Percentiles rank a stretch among this genome's conserved stretches.
phyloP scores from a whole-genome alignment of 2,329 filamentous ascomycete genomes.

The Berkeleyomyces basicola region DNA sequence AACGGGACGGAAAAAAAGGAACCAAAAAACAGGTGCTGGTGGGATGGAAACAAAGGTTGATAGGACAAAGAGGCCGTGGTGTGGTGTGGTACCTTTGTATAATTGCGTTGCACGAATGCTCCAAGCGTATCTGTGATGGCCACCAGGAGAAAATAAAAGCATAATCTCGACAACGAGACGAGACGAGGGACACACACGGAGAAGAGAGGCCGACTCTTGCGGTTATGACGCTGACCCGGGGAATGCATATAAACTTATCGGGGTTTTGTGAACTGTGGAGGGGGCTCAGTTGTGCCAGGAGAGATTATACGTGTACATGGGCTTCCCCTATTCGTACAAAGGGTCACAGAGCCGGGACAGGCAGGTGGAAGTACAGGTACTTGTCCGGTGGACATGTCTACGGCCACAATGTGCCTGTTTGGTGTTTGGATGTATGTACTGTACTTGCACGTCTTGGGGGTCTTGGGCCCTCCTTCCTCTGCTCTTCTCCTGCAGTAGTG shows the following conservation, averaged over 20 bases:
- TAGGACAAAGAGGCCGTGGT: background rate
- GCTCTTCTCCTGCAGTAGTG: constrained; percentile 1
- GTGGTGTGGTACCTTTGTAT: background rate
- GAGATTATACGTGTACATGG: too few relatives aligned
- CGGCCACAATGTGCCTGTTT: too few relatives aligned
- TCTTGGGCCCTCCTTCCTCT: background rate
- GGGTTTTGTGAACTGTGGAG: too few relatives aligned
- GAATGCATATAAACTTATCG: background rate
- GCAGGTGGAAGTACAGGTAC: too few relatives aligned
- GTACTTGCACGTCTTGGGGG: background rate
- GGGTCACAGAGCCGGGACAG: too few relatives aligned
- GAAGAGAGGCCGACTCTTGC: background rate
- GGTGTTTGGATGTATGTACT: background rate
- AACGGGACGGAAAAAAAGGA: background rate
- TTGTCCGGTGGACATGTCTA: too few relatives aligned
- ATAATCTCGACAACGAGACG: background rate
- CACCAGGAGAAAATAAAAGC: background rate
- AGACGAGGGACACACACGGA: background rate
- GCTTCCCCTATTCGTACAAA: too few relatives aligned
- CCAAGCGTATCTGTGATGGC: background rate
- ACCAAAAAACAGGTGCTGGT: background rate
- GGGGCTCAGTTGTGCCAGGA: too few relatives aligned
- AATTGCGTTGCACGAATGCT: background rate
- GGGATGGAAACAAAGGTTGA: background rate
- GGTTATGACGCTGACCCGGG: background rate